Percentiles rank a stretch among this genome's conserved stretches.
Evolutionary conservation across 306 rosid genomes (phyloP).

Genomic region (Quercus variabilis): DNA sequence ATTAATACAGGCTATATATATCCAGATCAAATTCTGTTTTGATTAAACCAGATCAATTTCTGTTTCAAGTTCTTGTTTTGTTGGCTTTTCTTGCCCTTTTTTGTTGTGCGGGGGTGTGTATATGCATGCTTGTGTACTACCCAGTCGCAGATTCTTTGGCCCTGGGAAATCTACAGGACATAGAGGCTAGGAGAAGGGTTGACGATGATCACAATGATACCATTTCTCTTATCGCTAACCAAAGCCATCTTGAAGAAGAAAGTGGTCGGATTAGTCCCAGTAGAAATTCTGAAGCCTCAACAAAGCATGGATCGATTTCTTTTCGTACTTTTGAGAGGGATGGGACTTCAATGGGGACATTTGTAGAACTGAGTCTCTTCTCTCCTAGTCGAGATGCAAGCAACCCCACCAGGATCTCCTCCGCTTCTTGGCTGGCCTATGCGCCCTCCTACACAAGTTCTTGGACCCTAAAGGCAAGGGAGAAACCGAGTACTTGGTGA

Average conservation of each 20-base stretch:
- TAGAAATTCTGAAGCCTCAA: slow-evolving; percentile 67
- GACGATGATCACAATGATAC: slow-evolving; percentile 61
- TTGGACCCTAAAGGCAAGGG: slow-evolving; percentile 39
- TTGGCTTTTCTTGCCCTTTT: slow-evolving; percentile 87
- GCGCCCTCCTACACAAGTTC: slow-evolving; percentile 46
- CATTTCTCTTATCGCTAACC: slow-evolving; percentile 77
- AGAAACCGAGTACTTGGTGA: slow-evolving; percentile 41
- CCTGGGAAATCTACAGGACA: slow-evolving; percentile 72
- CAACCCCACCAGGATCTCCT: slow-evolving; percentile 77
- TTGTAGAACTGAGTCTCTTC: slow-evolving; percentile 88
- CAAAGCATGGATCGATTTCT: slow-evolving; percentile 83
- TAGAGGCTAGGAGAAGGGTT: slow-evolving; percentile 68
- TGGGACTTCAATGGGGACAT: slow-evolving; percentile 64
- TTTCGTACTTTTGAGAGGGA: slow-evolving; percentile 63
- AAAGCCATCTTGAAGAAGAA: slow-evolving; percentile 58
- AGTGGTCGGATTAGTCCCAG: slow-evolving; percentile 53
- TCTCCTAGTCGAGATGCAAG: slow-evolving; percentile 69
- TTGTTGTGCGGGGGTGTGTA: slow-evolving; percentile 81
- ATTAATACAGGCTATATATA: too few species aligned
- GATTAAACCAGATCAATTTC: slow-evolving; percentile 62
- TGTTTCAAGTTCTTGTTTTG: slow-evolving; percentile 83
- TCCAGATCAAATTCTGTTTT: slow-evolving; percentile 38
- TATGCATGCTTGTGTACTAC: slow-evolving; percentile 85
- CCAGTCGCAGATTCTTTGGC: slow-evolving; percentile 94
- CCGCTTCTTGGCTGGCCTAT: slow-evolving; percentile 86